phyloP scores from a whole-genome alignment of 768 basidiomycete species.

The Suillus subalutaceus region DNA sequence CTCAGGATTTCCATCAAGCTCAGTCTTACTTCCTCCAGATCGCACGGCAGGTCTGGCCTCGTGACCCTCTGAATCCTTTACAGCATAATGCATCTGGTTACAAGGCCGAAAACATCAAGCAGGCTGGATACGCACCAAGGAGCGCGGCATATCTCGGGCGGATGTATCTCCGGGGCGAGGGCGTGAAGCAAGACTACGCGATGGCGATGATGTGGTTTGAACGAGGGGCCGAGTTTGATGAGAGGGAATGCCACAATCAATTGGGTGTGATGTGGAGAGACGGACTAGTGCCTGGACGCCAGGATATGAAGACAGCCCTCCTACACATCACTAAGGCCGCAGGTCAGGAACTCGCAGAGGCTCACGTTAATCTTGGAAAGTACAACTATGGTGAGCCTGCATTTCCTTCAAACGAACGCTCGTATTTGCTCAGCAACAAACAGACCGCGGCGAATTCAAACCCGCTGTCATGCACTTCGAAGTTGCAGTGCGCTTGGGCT shows the following conservation, averaged over 20 bases:
- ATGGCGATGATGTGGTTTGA: constrained; percentile 94
- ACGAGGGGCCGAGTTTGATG: constrained; percentile 76
- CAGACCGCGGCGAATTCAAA: constrained; percentile 71
- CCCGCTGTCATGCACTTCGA: constrained; percentile 79
- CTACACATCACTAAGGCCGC: constrained; percentile 78
- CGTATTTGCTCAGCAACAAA: constrained; percentile 12
- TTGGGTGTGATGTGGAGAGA: constrained; percentile 93
- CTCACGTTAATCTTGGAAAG: constrained; percentile 90
- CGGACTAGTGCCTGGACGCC: constrained; percentile 71
- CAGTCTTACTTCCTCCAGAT: constrained; percentile 83
- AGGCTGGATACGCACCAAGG: constrained; percentile 68
- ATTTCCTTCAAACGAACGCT: not conserved
- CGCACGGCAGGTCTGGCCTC: constrained; percentile 85
- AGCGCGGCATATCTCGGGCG: constrained; percentile 89
- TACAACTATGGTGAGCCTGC: constrained; percentile 57
- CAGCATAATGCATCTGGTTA: constrained; percentile 42
- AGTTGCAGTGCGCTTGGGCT: constrained; percentile 81
- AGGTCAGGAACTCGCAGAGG: constrained; percentile 87
- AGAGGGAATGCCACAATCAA: constrained; percentile 87
- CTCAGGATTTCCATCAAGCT: constrained; percentile 76
- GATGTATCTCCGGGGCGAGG: constrained; percentile 95
- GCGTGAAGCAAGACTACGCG: constrained; percentile 73
- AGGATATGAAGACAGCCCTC: constrained; percentile 67
- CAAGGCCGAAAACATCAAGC: constrained; percentile 54
- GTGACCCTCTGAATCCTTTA: constrained; percentile 65